Conservation (phyloP, 805 yeast species). For the Wickerhamiella spandovensis region DNA sequence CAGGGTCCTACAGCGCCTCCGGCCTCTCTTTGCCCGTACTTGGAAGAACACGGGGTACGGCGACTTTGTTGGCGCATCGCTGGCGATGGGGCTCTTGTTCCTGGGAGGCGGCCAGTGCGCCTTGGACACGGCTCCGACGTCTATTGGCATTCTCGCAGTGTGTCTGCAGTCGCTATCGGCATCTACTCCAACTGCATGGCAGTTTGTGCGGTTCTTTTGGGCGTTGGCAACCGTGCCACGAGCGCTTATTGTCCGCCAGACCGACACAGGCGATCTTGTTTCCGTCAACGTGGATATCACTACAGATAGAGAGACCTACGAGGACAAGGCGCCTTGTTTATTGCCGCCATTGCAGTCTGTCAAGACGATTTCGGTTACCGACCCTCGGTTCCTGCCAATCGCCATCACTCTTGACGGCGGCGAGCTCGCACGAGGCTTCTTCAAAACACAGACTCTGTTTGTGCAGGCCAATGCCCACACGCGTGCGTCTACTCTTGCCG, state of each 20-base stretch:
- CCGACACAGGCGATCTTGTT: constrained; percentile 43
- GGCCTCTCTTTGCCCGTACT: constrained; percentile 49
- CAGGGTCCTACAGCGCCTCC: constrained; percentile 55
- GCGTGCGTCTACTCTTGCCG: background rate
- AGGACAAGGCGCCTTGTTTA: constrained; percentile 47
- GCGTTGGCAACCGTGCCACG: constrained; percentile 68
- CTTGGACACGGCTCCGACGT: constrained; percentile 45
- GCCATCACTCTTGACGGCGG: constrained; percentile 32
- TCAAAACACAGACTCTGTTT: constrained; percentile 34
- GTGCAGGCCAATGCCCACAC: constrained; percentile 27
- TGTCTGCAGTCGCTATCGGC: constrained; percentile 54
- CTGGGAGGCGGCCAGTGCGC: constrained; percentile 90
- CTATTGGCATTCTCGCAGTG: constrained; percentile 57
- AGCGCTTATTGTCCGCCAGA: constrained; percentile 66
- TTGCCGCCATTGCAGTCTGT: constrained; percentile 48
- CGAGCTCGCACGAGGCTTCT: constrained; percentile 27
- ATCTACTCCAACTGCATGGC: constrained; percentile 40
- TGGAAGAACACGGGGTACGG: constrained; percentile 38
- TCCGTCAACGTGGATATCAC: constrained; percentile 32
- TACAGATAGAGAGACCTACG: constrained; percentile 28
- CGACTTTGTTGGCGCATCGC: constrained; percentile 57
- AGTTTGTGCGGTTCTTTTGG: constrained; percentile 86
- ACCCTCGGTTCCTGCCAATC: constrained; percentile 42
- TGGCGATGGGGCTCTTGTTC: constrained; percentile 78
- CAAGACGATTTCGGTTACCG: constrained; percentile 32